Base-by-base conservation (phyloP, 768 basidiomycete species). In the Boletus fagicola region DNA sequence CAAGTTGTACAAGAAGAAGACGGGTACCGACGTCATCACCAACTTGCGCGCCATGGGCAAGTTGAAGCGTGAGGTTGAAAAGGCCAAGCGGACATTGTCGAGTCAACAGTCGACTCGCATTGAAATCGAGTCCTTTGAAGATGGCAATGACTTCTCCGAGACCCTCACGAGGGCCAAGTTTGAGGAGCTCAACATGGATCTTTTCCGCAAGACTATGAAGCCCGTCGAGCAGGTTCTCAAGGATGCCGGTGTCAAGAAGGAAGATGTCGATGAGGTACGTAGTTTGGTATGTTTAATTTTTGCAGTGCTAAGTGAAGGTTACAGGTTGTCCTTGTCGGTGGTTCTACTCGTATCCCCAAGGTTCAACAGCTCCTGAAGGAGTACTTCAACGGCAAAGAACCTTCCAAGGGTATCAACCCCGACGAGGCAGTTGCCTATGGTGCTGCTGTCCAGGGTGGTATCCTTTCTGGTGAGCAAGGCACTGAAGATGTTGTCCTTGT, bases 131-230 rank as follows among this genome's bases (percentile, higher is more conserved):
- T 84, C 85, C 30, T 98, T 98, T 76, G 94, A 95, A 74, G 85
- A 87, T 66, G 96, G 96, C 62, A 95, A 96, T 66, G 96, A 99
- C 80, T 93, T 98, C 69, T 91, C 94, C 35, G 96, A 98, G 82
- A 92, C 92, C 7, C 84, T 98, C 33, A 98, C 96, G 52, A 87
- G 96, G 53, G 96, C 96, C 79, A 98, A 97, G 78, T 98, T 99
- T 72, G 96, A 98, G 75, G 95, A 98, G 75, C 82, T 98, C 63
- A 97, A 96, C 85, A 89, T 97, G 80, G 96, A 99, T 68, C 85
- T 98, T 51, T 99, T 99, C 90, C 84, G 96, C 69, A 96, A 96
- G 85, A 99, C 96, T 35, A 93, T 98, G 92, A 95, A 95, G 81
- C 96, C 96, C 61, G 96, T 98, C 60, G 95, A 98, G 75, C 96